Base-by-base conservation (phyloP, 345 rosid species). In the Syzygium aqueum region DNA sequence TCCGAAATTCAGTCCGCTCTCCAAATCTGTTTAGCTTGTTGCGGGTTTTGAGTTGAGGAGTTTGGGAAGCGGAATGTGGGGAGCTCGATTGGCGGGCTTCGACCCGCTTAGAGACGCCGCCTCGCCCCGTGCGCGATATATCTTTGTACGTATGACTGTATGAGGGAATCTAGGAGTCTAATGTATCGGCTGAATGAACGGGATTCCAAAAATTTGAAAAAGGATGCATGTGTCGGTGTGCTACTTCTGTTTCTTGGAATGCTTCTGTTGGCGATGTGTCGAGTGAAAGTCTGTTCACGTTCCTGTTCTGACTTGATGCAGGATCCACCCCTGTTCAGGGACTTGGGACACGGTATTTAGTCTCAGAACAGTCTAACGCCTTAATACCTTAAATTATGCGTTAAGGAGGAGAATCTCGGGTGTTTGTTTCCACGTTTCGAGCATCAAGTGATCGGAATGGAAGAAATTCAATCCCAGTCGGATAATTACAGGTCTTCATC, bases 401-500 rank as follows among this genome's bases (percentile, higher is more conserved):
- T 46, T 46, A 85, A 85, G 28, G 65, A 57, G 65, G 37, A 57
- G 59, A 85, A 5, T 37, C 73, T 84, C 5, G 11, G 85, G 57
- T n/a, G 85, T n/a, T 84, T 16, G 85, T 25, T 25, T 23, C 84
- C 17, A 5, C 54, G 8, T 53, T 83, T 73, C 52, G 51, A 53
- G 84, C 14, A 27, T 37, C 27, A 4, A 25, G 50, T 28, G 53
- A 50, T 56, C 4, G 8, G 49, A 30, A 96, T 98, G 99, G 99
- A 98, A 90, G 99, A 98, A 93, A 98, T 98, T 94, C 99, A 98
- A 87, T 92, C 96, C 52, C 98, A 96, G 51, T 95, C 98, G 4
- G 99, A 98, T 88, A 93, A 95, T 53, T 98, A 96, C 85, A 94
- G 99, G 92, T 98, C 99, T 52, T 98, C 99, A 1, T 98, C 99